These are phyloP conservation scores for Xylaria sp. DNA, from an alignment of 2,329 filamentous ascomycete species.

Conservation along the genomic window DNA sequence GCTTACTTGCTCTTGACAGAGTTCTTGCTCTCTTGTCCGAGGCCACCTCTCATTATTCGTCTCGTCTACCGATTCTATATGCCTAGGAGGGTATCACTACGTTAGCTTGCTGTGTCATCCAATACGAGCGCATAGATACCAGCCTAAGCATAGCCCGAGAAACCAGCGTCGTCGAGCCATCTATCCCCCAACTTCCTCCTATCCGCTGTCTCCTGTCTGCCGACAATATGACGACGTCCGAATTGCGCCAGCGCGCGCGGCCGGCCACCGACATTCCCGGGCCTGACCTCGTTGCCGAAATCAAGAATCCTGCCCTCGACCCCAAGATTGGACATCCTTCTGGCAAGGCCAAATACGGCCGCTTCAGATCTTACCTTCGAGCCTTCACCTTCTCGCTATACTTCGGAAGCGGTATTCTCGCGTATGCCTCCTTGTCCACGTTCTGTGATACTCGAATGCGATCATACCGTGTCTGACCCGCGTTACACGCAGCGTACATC, in stretches of 20 bases:
- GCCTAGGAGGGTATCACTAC: not conserved
- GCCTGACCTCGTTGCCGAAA: constrained; percentile 45
- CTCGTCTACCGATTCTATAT: not conserved
- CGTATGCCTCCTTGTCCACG: constrained; percentile 54
- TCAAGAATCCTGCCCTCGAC: constrained; percentile 39
- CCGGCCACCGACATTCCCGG: constrained; percentile 44
- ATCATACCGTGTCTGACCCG: constrained; percentile 38
- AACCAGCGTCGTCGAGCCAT: not conserved
- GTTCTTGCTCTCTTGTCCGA: not conserved
- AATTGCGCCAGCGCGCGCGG: constrained; percentile 52
- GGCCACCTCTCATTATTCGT: not conserved
- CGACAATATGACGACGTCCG: constrained; percentile 49
- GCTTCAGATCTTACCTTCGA: constrained; percentile 62
- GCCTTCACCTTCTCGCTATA: constrained; percentile 63
- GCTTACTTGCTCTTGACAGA: constrained; percentile 20
- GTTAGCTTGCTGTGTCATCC: not conserved
- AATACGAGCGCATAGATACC: not conserved
- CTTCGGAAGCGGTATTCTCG: constrained; percentile 60
- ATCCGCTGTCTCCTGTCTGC: not conserved
- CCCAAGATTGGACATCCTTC: constrained; percentile 60
- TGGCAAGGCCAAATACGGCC: constrained; percentile 65
- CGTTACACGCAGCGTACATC: constrained; percentile 64
- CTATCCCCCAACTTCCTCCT: constrained; percentile 9
- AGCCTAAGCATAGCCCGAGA: not conserved
- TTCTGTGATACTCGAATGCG: constrained; percentile 17